A percentile compares a stretch with the other conserved stretches of the same genome.
These are phyloP conservation scores for Tuber magnatum DNA, from an alignment of 495 filamentous ascomycete species.

Conservation along the genomic window DNA sequence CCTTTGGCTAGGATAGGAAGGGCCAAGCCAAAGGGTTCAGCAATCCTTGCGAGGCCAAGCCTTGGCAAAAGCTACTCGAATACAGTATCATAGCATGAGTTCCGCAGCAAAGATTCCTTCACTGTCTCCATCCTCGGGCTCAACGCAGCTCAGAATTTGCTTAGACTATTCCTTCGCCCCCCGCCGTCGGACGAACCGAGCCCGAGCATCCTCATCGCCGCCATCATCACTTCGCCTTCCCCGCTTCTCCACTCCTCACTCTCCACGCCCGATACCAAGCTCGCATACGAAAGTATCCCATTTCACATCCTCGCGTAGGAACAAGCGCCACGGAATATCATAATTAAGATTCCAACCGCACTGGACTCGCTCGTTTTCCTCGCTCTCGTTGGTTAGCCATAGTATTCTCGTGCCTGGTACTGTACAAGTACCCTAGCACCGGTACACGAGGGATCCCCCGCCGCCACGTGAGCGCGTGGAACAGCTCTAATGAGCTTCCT, in stretches of 20 bases:
- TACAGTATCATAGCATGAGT: too few relatives aligned
- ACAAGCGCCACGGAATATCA: background rate
- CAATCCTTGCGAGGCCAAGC: background rate
- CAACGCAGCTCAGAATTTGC: background rate
- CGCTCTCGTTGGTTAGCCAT: background rate
- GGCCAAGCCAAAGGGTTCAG: background rate
- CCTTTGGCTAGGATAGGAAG: slow-evolving; percentile 1
- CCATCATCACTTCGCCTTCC: background rate
- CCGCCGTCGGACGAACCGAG: background rate
- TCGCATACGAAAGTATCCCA: background rate
- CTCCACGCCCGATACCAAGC: background rate
- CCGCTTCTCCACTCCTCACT: background rate
- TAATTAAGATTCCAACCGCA: background rate
- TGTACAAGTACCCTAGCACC: too few relatives aligned
- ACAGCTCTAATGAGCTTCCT: background rate
- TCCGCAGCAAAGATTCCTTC: background rate
- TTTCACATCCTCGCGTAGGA: background rate
- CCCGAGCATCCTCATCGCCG: background rate
- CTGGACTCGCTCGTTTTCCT: background rate
- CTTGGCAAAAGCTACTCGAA: background rate
- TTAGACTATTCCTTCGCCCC: background rate
- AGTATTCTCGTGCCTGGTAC: background rate
- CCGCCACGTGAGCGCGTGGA: background rate
- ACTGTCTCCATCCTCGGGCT: background rate
- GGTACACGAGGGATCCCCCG: background rate